These are phyloP conservation scores for Lolium multiflorum DNA, from an alignment of 176 grass and related monocot species.

Conservation along the genomic window DNA sequence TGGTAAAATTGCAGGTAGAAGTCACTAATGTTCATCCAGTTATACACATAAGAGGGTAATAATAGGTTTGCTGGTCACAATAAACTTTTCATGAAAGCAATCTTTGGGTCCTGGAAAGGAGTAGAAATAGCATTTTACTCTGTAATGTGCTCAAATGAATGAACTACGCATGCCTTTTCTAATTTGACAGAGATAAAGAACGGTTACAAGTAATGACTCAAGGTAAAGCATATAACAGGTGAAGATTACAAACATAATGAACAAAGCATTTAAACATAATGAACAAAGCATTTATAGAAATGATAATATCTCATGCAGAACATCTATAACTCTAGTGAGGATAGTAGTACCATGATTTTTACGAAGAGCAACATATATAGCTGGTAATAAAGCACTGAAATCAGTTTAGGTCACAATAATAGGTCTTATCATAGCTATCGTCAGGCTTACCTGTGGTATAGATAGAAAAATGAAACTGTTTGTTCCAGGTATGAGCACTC, in stretches of 20 bases:
- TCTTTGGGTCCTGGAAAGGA: slow-evolving; percentile 12
- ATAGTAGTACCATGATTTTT: slow-evolving; percentile 16
- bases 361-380: not conserved
- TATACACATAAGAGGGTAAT: not conserved
- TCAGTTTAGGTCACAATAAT: not conserved
- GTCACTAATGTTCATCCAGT: not conserved
- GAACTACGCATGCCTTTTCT: slow-evolving; percentile 15
- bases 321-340: slow-evolving; percentile 1
- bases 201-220: slow-evolving; percentile 17
- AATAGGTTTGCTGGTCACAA: slow-evolving; percentile 1
- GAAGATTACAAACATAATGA: slow-evolving; percentile 33
- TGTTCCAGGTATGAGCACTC: slow-evolving; percentile 97
- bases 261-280: slow-evolving; percentile 39
- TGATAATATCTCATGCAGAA: slow-evolving; percentile 10
- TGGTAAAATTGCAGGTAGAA: slow-evolving; percentile 7
- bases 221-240: not conserved
- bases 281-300: slow-evolving; percentile 31
- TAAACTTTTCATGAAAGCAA: slow-evolving; percentile 34
- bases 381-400: slow-evolving; percentile 29
- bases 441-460: slow-evolving; percentile 84
- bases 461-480: slow-evolving; percentile 84
- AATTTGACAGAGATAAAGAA: slow-evolving; percentile 25
- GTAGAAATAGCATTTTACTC: slow-evolving; percentile 38
- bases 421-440: slow-evolving; percentile 10
- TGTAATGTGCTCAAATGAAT: slow-evolving; percentile 10